Evolutionary conservation across 345 rosid species (phyloP).

Genomic region (Rhizophora apiculata): DNA sequence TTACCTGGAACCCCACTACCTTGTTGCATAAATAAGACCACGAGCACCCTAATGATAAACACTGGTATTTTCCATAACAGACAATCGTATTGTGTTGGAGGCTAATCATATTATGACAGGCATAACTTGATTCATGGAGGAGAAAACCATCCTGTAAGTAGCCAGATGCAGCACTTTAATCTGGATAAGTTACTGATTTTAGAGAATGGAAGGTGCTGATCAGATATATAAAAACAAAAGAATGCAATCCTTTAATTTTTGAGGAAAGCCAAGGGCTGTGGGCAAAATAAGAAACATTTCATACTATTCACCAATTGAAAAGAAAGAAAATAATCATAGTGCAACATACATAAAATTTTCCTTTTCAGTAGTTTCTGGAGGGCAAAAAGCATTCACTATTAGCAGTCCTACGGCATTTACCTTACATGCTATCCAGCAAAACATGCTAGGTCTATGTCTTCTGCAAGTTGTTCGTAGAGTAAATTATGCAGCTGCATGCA

Average conservation of each 20-base stretch:
- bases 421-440: conserved; percentile 25
- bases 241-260: not conserved
- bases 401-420: conserved; percentile 31
- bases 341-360: not conserved
- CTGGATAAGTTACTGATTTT: not conserved
- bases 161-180: no score
- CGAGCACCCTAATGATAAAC: no score
- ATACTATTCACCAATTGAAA: conserved; percentile 21
- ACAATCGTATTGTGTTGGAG: no score
- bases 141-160: no score
- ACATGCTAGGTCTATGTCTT: conserved; percentile 25
- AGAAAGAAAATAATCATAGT: not conserved
- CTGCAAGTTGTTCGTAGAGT: conserved; percentile 23
- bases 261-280: not conserved
- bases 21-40: no score
- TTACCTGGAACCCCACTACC: no score
- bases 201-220: no score
- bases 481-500: conserved; percentile 24
- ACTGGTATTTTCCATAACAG: no score
- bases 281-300: conserved; percentile 1
- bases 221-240: not conserved
- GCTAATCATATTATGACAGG: no score
- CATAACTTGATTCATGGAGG: no score
- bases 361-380: conserved; percentile 4
- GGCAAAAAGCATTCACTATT: conserved; percentile 18